Evolutionary conservation across 768 basidiomycete genomes (phyloP).

Genomic region (Pholiota microspora): DNA sequence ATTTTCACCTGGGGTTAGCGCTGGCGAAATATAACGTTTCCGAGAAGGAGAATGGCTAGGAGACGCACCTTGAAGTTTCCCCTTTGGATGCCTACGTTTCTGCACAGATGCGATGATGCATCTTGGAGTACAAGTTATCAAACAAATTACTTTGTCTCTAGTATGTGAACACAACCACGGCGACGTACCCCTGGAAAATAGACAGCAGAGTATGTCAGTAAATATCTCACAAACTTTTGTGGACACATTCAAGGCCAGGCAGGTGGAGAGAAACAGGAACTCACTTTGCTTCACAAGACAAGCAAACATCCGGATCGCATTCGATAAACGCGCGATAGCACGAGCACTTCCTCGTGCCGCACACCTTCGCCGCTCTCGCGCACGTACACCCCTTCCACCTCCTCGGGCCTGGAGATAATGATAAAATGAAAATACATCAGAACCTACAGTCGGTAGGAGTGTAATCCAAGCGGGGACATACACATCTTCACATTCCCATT

Average conservation of each 20-base stretch:
- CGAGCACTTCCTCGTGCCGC: constrained; percentile 44
- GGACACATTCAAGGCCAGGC: no score
- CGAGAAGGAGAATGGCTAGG: not conserved
- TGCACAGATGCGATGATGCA: constrained; percentile 30
- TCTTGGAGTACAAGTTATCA: constrained; percentile 7
- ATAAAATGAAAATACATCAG: no score
- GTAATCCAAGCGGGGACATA: constrained; percentile 30
- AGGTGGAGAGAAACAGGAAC: constrained; percentile 12
- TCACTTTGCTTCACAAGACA: constrained; percentile 47
- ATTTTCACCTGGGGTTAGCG: no score
- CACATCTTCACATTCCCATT: no score
- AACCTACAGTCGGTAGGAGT: no score
- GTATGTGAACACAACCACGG: no score
- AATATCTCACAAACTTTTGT: no score
- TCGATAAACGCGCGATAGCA: constrained; percentile 53
- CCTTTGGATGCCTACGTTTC: constrained; percentile 49
- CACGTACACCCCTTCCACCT: constrained; percentile 61
- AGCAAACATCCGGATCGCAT: constrained; percentile 69
- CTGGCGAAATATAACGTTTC: no score
- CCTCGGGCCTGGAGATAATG: constrained; percentile 39
- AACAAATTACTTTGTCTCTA: no score
- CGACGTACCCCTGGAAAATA: no score
- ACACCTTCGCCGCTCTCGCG: constrained; percentile 26
- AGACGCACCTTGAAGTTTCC: constrained; percentile 40
- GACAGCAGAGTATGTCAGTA: no score